phyloP scores from a whole-genome alignment of 345 rosid species.

The Arabis alpina region DNA sequence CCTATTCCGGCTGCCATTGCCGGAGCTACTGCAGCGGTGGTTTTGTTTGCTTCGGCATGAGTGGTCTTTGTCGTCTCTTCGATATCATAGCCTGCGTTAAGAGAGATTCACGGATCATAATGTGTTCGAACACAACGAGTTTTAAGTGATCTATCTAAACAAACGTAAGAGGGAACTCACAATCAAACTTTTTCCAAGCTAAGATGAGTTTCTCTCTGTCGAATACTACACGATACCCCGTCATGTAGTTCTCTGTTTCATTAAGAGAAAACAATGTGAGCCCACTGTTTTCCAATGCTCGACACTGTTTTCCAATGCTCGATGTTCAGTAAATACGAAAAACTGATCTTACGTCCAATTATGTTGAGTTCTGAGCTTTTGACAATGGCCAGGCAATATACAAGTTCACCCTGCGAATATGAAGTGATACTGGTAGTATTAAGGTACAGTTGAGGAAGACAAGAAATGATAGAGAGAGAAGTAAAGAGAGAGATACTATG shows the following conservation, averaged over 20 bases:
- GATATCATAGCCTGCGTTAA: slow-evolving; percentile 62
- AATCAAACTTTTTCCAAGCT: slow-evolving; percentile 84
- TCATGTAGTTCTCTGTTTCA: slow-evolving; percentile 85
- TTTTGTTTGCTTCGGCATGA: slow-evolving; percentile 46
- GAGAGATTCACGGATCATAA: slow-evolving; percentile 12
- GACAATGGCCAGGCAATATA: slow-evolving; percentile 75
- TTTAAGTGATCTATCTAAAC: background rate
- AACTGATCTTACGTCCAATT: slow-evolving; percentile 65
- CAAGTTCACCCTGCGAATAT: slow-evolving; percentile 57
- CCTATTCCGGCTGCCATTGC: slow-evolving; percentile 64
- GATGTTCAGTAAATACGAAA: background rate
- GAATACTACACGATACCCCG: slow-evolving; percentile 75
- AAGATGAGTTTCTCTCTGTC: slow-evolving; percentile 72
- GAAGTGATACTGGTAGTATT: slow-evolving; percentile 1
- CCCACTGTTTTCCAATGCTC: background rate
- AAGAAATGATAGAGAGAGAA: slow-evolving; percentile 13
- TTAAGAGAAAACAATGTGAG: slow-evolving; percentile 24
- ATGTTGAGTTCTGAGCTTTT: slow-evolving; percentile 75
- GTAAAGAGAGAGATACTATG: slow-evolving; percentile 1
- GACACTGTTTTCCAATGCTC: background rate
- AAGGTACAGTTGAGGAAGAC: background rate
- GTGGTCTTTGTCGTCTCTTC: slow-evolving; percentile 47
- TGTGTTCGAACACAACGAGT: background rate
- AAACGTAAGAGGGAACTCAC: slow-evolving; percentile 45
- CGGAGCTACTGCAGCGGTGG: slow-evolving; percentile 58